Evolutionary conservation across 371 early-diverging fungal species (phyloP), one percentile per base, ranked within the genome.

Genomic region (Parasitella parasitica): DNA sequence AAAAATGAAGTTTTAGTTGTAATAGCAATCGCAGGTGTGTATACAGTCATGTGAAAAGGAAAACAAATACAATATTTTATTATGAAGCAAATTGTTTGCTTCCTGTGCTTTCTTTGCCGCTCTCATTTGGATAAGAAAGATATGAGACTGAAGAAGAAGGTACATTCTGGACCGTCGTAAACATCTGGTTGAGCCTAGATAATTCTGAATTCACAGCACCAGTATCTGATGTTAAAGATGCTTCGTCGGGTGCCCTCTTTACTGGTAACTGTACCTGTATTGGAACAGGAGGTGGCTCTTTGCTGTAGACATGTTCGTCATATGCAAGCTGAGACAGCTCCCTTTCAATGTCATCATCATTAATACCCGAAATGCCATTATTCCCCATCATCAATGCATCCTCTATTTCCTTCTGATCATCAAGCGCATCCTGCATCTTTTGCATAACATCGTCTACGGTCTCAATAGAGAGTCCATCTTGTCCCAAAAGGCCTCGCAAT

Each of bases 401-500:
- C 27, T 86, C 84, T 18, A 86, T 73, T 46, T 86, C 84, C n/a
- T 66, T 67, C 48, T 82, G 81, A 54, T 85, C 86, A 6, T 82
- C 73, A 6, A 86, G 69, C 1, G 73, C 69, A 20, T 76, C 70
- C 35, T 80, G 76, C 18, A 86, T 59, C 6, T 72, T 72, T 34
- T 76, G 66, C 79, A 85, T 82, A 1, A 75, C 72, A 18, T 70
- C 73, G 41, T 83, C 79, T n/a, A 83, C 75, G 1, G 60, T 59
- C 5, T 71, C 81, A 6, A 77, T 58, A 4, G 72, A 73, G 3
- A 86, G 65, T 2, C 75, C 75, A 24, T 71, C 63, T 18, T 63
- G 32, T 0, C 59, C 54, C 11, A 86, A 52, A 20, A 85, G 54
- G 4, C 63, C 54, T 48, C 69, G 64, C 30, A 86, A 66, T 36